These are phyloP conservation scores for Kwoniella dendrophila DNA, from an alignment of 768 basidiomycete species.

Conservation along the genomic window DNA sequence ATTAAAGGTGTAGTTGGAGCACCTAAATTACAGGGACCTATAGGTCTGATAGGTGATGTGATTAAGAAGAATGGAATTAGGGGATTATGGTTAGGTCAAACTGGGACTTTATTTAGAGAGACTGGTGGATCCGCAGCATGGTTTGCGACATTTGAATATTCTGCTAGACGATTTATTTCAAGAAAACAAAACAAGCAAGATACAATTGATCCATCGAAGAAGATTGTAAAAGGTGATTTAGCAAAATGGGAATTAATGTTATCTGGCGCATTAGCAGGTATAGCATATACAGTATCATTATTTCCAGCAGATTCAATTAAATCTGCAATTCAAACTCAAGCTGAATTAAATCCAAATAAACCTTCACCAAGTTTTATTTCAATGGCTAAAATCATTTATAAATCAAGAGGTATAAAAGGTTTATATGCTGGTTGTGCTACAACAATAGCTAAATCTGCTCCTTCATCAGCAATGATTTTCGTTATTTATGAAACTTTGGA, in stretches of 20 bases:
- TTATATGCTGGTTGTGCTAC: conserved; percentile 87
- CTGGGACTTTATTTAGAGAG: conserved; percentile 88
- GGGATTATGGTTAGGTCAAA: conserved; percentile 96
- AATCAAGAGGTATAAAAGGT: conserved; percentile 73
- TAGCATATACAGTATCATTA: conserved; percentile 79
- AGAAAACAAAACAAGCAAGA: conserved; percentile 56
- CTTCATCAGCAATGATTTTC: conserved; percentile 90
- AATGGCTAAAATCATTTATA: conserved; percentile 72
- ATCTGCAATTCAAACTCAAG: conserved; percentile 90
- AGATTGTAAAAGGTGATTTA: conserved; percentile 60
- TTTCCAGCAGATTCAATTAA: conserved; percentile 97
- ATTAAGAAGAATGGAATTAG: conserved; percentile 70
- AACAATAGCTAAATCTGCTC: conserved; percentile 79
- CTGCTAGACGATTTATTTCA: conserved; percentile 65
- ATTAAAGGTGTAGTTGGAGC: conserved; percentile 22
- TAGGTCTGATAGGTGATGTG: conserved; percentile 67
- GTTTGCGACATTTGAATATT: conserved; percentile 85
- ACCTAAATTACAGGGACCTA: conserved; percentile 66
- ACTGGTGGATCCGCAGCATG: conserved; percentile 87
- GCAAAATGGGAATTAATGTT: conserved; percentile 78
- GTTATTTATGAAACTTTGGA: conserved; percentile 82
- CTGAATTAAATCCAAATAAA: conserved; percentile 63
- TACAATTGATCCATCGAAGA: conserved; percentile 7
- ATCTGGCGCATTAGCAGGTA: conserved; percentile 82
- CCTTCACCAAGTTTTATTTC: conserved; percentile 22